Percentiles rank a stretch among this genome's conserved stretches.
Conservation (phyloP, 305 asterid species). For the Solanum chacoense region DNA sequence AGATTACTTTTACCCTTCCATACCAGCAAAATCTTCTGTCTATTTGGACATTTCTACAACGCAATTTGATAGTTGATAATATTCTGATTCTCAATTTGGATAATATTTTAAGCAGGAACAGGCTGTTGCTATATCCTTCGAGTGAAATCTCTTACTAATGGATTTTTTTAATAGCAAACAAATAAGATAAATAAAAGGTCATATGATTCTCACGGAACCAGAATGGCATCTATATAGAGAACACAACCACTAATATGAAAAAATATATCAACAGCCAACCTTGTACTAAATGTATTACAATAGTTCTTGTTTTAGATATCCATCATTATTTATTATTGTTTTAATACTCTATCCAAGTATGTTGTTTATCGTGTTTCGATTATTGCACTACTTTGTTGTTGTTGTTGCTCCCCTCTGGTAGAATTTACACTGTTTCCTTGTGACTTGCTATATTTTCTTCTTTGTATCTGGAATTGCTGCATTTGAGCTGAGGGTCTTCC, state of each 20-base stretch:
- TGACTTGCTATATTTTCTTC: neutral
- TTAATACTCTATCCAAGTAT: neutral
- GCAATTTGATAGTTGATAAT: neutral
- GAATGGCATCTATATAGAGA: neutral
- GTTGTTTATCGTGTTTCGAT: neutral
- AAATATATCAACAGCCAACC: neutral
- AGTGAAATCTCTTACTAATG: neutral
- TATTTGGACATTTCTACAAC: neutral
- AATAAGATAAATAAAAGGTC: neutral
- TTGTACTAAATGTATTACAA: neutral
- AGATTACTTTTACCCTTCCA: neutral
- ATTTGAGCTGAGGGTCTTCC: neutral
- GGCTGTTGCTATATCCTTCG: neutral
- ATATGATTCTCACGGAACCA: neutral
- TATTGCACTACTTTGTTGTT: neutral
- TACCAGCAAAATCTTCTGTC: neutral
- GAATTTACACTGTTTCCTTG: neutral
- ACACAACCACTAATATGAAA: neutral
- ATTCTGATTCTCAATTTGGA: neutral
- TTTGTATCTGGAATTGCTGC: neutral
- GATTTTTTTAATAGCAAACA: neutral
- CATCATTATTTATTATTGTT: neutral
- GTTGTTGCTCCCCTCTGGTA: neutral
- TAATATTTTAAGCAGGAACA: neutral
- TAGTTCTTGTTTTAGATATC: neutral